phyloP scores from a whole-genome alignment of 768 basidiomycete species.

The Lenzites betulinus region DNA sequence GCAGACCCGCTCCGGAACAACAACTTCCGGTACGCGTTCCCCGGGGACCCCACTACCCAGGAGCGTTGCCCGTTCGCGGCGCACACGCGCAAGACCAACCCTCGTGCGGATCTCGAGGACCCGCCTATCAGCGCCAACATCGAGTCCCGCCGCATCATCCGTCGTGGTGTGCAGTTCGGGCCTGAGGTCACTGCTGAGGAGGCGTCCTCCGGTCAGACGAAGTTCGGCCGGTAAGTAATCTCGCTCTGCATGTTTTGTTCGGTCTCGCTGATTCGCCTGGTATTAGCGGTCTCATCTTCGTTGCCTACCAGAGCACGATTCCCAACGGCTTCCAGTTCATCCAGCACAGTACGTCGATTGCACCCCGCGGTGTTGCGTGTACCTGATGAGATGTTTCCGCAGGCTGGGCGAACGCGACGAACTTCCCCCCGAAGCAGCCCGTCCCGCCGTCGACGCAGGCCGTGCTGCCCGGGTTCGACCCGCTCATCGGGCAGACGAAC shows the following conservation, averaged over 20 bases:
- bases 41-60: slow-evolving; percentile 25
- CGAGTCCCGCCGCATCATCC: slow-evolving; percentile 41
- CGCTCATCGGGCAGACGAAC: slow-evolving; percentile 42
- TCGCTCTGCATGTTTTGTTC: slow-evolving; percentile 43
- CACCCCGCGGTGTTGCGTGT: no score
- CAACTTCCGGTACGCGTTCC: slow-evolving; percentile 31
- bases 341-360: slow-evolving; percentile 26
- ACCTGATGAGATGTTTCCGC: neutral
- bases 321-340: slow-evolving; percentile 37
- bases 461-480: slow-evolving; percentile 43
- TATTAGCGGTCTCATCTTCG: slow-evolving; percentile 19
- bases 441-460: neutral
- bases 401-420: slow-evolving; percentile 36
- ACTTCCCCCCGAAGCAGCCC: slow-evolving; percentile 28
- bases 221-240: slow-evolving; percentile 37
- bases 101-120: slow-evolving; percentile 28
- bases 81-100: slow-evolving; percentile 33
- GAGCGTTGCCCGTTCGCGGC: slow-evolving; percentile 36
- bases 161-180: slow-evolving; percentile 53
- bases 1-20: slow-evolving; percentile 32
- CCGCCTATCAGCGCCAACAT: neutral
- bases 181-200: slow-evolving; percentile 50
- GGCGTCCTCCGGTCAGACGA: slow-evolving; percentile 38
- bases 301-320: slow-evolving; percentile 36
- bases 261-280: neutral